Evolutionary conservation across 441 rosid genomes (phyloP).

Genomic region (Euphorbia corollata): DNA sequence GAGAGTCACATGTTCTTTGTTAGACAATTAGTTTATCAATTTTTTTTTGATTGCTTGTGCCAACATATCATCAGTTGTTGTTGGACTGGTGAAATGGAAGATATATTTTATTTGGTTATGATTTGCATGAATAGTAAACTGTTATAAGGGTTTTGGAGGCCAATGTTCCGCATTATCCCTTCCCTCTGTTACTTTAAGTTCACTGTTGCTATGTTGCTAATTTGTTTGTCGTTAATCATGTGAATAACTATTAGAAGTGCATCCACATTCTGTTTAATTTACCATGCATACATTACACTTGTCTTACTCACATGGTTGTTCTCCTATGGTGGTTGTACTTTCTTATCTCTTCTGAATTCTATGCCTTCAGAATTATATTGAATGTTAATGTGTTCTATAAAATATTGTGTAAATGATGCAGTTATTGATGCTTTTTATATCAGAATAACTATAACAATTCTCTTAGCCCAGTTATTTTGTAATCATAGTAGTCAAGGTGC

Average conservation of each 20-base stretch:
- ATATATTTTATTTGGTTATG: not conserved
- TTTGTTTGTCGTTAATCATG: not conserved
- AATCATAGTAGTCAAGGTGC: too few relatives aligned
- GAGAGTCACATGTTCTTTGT: not conserved
- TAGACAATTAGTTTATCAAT: not conserved
- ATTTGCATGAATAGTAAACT: not conserved
- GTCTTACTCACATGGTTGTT: not conserved
- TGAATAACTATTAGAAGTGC: not conserved
- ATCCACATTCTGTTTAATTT: not conserved
- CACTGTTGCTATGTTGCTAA: not conserved
- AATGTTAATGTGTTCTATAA: not conserved
- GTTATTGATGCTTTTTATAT: not conserved
- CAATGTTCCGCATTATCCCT: not conserved
- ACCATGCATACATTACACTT: conserved; percentile 2
- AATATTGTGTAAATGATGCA: not conserved
- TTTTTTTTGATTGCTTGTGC: not conserved
- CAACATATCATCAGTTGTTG: not conserved
- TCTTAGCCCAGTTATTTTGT: not conserved
- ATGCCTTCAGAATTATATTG: not conserved
- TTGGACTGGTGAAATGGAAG: not conserved
- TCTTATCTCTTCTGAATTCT: not conserved
- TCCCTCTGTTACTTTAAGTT: not conserved
- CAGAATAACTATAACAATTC: not conserved
- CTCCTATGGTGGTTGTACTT: not conserved
- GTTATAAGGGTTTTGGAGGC: not conserved